Percentiles rank a stretch among this genome's conserved stretches.
phyloP scores from a whole-genome alignment of 352 stramenopile genomes.

The Phytophthora citricola region DNA sequence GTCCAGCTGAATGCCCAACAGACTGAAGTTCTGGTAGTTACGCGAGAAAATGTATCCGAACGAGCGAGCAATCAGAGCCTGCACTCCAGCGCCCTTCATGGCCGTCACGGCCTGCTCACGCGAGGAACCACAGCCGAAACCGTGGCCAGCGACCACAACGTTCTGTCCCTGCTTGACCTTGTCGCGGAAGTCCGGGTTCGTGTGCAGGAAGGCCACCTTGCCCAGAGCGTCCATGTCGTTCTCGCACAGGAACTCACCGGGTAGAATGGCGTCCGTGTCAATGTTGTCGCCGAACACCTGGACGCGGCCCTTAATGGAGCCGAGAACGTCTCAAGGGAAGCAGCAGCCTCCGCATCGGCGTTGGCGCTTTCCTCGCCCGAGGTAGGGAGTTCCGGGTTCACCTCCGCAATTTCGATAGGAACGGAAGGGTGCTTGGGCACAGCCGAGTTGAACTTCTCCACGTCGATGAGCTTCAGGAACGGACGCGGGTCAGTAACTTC shows the following conservation, averaged over 20 bases:
- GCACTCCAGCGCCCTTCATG: conserved; percentile 81
- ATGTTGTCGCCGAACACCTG: conserved; percentile 92
- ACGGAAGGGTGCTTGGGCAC: conserved; percentile 59
- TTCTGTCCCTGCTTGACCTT: conserved; percentile 79
- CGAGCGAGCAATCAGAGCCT: conserved; percentile 84
- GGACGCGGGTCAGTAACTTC: conserved; percentile 77
- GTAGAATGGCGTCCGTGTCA: conserved; percentile 89
- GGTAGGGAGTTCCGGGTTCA: conserved; percentile 56
- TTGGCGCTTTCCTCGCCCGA: conserved; percentile 14
- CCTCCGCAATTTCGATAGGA: conserved; percentile 52
- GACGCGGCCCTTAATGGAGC: conserved; percentile 69
- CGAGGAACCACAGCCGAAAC: conserved; percentile 87
- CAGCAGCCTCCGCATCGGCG: conserved; percentile 37
- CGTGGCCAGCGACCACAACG: conserved; percentile 80
- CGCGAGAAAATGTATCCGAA: conserved; percentile 91
- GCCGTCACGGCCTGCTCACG: conserved; percentile 85
- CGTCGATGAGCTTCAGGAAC: conserved; percentile 78
- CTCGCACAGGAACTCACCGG: conserved; percentile 82
- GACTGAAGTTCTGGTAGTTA: conserved; percentile 89
- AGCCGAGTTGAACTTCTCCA: conserved; percentile 44
- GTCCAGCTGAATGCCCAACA: conserved; percentile 81
- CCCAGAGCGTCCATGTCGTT: conserved; percentile 87
- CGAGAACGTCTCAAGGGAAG: conserved; percentile 50
- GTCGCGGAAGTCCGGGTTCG: conserved; percentile 86
- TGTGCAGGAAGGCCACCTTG: conserved; percentile 87